A percentile compares a stretch with the other conserved stretches of the same genome.
Evolutionary conservation across 441 rosid genomes (phyloP).

Genomic region (Manihot esculenta): DNA sequence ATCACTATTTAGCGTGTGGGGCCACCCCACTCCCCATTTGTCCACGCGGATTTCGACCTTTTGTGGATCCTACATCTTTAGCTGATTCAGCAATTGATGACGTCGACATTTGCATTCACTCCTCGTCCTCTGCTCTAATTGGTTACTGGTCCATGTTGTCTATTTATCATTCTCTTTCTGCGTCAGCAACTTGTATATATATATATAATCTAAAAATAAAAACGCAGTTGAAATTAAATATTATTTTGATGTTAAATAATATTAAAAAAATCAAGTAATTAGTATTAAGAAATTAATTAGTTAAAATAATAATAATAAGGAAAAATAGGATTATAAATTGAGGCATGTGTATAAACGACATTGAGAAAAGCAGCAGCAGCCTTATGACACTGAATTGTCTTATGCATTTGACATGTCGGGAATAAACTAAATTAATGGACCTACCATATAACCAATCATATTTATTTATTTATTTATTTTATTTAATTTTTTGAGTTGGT

Average conservation of each 20-base stretch:
- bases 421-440: slow-evolving; percentile 22
- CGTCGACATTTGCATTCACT: neutral
- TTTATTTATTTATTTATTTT: neutral
- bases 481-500: neutral
- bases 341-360: too few species aligned
- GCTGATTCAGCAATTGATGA: slow-evolving; percentile 15
- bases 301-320: too few species aligned
- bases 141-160: neutral
- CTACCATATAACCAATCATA: neutral
- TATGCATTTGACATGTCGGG: slow-evolving; percentile 26
- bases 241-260: too few species aligned
- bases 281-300: too few species aligned
- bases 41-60: slow-evolving; percentile 14
- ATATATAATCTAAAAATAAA: too few species aligned
- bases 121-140: neutral
- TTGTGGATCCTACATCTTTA: neutral
- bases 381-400: slow-evolving; percentile 19
- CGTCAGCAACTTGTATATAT: too few species aligned
- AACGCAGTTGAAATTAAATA: too few species aligned
- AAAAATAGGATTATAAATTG: too few species aligned
- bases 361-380: too few species aligned
- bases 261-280: too few species aligned
- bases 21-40: neutral
- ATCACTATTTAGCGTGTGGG: neutral
- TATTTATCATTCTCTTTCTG: too few species aligned